These are phyloP conservation scores for Phytophthora constricta DNA, from an alignment of 352 stramenopile species.

Conservation along the genomic window DNA sequence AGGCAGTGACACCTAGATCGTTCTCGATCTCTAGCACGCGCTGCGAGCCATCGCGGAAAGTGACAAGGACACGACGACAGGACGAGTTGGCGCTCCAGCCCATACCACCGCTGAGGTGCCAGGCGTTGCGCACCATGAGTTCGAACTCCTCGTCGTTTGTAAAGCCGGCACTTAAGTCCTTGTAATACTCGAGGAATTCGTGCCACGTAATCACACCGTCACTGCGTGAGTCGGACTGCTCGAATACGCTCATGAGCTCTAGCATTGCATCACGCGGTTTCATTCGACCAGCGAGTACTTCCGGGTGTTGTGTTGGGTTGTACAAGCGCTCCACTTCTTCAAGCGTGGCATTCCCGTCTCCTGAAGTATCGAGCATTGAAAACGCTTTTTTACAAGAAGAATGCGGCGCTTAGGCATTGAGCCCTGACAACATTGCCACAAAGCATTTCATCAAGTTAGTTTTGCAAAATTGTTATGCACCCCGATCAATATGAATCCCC, in stretches of 20 bases:
- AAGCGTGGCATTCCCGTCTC: conserved; percentile 64
- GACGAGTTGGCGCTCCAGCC: conserved; percentile 82
- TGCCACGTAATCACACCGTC: conserved; percentile 78
- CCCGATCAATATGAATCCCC: background rate
- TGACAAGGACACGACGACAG: conserved; percentile 75
- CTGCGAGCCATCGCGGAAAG: conserved; percentile 72
- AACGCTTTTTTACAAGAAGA: conserved; percentile 90
- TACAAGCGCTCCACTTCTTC: conserved; percentile 80
- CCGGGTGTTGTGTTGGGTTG: conserved; percentile 81
- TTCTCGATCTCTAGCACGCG: conserved; percentile 76
- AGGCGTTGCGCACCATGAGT: conserved; percentile 86
- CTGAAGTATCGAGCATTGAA: conserved; percentile 63
- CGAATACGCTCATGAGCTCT: conserved; percentile 85
- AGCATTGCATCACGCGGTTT: conserved; percentile 70
- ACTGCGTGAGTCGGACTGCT: conserved; percentile 36
- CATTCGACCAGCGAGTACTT: conserved; percentile 74
- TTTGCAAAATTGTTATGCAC: background rate
- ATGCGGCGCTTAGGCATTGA: conserved; percentile 82
- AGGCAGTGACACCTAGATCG: conserved; percentile 59
- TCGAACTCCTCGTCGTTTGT: conserved; percentile 87
- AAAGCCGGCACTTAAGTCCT: conserved; percentile 86
- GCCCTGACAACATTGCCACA: conserved; percentile 39
- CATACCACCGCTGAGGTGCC: conserved; percentile 83
- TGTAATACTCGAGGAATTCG: conserved; percentile 93
- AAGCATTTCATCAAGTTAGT: conserved; percentile 2